phyloP scores from a whole-genome alignment of 179 eudicot species.

The Amaranthus tricolor region DNA sequence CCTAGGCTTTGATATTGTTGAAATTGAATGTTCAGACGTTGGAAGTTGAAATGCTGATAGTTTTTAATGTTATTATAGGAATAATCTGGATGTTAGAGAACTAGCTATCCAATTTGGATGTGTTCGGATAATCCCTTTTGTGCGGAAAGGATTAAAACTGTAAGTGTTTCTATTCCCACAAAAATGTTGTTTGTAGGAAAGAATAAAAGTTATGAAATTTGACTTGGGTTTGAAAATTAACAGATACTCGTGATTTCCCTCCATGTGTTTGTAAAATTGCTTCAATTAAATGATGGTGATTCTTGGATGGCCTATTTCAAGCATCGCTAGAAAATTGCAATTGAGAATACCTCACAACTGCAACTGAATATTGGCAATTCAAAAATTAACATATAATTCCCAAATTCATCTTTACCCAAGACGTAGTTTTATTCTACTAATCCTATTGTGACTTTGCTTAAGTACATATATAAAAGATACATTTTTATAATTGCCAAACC shows the following conservation, averaged over 20 bases:
- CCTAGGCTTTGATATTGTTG: too few species aligned
- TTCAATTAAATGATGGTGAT: conserved; percentile 6
- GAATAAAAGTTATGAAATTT: neutral
- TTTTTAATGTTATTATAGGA: conserved; percentile 38
- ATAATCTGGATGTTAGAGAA: conserved; percentile 81
- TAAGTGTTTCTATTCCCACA: conserved; percentile 32
- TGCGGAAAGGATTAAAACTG: conserved; percentile 68
- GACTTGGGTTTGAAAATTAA: neutral
- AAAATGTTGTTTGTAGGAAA: neutral
- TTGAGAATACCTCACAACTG: neutral
- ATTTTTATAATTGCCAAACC: too few species aligned
- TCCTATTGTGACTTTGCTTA: too few species aligned
- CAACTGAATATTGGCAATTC: too few species aligned
- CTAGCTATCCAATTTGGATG: conserved; percentile 88
- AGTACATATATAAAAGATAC: too few species aligned
- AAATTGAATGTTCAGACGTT: neutral
- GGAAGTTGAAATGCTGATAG: neutral
- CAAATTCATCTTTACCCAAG: too few species aligned
- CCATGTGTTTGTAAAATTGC: conserved; percentile 32
- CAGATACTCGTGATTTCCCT: conserved; percentile 5
- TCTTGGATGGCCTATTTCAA: neutral
- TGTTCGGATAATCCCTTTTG: conserved; percentile 82
- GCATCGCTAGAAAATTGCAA: neutral
- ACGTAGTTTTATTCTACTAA: too few species aligned
- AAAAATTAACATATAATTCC: too few species aligned